These are phyloP conservation scores for Calocybe gangraenosa DNA, from an alignment of 768 basidiomycete species.

Conservation along the genomic window DNA sequence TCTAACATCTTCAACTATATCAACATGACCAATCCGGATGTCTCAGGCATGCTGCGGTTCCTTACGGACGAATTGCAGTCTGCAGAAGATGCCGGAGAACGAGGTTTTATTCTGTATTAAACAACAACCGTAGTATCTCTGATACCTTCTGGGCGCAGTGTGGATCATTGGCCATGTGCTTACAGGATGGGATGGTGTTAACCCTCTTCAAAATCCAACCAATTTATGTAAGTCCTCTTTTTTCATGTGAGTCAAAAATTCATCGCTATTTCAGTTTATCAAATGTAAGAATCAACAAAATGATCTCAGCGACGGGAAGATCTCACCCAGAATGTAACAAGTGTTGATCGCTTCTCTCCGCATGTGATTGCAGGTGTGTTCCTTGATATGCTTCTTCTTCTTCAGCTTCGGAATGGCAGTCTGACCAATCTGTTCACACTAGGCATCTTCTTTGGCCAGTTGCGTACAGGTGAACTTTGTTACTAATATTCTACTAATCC, in stretches of 20 bases:
- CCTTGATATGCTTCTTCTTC: too few relatives aligned
- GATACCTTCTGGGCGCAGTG: conserved; percentile 20
- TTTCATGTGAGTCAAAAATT: too few relatives aligned
- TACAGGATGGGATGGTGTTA: conserved; percentile 68
- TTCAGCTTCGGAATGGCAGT: too few relatives aligned
- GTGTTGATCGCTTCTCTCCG: conserved; percentile 74
- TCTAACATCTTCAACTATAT: conserved; percentile 77
- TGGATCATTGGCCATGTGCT: conserved; percentile 58
- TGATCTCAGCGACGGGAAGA: background rate
- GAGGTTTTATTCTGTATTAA: conserved; percentile 35
- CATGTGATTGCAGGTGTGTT: conserved; percentile 71
- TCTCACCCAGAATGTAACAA: conserved; percentile 21
- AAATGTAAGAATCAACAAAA: conserved; percentile 32
- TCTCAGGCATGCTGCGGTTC: conserved; percentile 74
- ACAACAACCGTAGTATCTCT: background rate
- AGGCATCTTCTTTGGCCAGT: conserved; percentile 79
- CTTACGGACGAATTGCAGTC: conserved; percentile 74
- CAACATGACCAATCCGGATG: conserved; percentile 65
- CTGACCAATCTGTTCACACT: background rate
- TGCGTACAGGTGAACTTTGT: conserved; percentile 5
- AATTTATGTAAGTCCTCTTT: conserved; percentile 68
- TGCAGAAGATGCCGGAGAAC: conserved; percentile 72
- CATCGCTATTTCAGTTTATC: conserved; percentile 32
- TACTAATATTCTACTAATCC: background rate
- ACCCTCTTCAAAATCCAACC: conserved; percentile 60